Conservation (phyloP, 495 filamentous ascomycete genomes). For the Cryomyces antarcticus region DNA sequence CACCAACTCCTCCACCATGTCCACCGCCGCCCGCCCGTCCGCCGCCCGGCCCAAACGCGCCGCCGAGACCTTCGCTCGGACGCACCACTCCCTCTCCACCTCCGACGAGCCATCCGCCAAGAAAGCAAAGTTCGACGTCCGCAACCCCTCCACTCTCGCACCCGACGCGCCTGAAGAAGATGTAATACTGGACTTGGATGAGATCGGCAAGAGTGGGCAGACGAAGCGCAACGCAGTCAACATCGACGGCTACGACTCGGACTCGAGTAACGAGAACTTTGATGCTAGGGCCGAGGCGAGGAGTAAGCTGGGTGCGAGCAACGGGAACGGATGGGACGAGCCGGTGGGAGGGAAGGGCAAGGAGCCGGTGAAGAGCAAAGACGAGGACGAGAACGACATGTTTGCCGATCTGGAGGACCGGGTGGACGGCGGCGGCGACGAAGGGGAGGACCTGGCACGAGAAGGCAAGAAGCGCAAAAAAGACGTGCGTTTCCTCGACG, state of each 20-base stretch:
- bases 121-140: constrained; percentile 83
- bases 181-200: constrained; percentile 68
- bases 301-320: constrained; percentile 26
- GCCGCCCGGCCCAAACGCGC: constrained; percentile 64
- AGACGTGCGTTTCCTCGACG: constrained; percentile 53
- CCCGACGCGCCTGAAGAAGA: constrained; percentile 62
- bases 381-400: constrained; percentile 74
- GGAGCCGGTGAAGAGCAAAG: constrained; percentile 27
- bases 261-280: constrained; percentile 84
- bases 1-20: constrained; percentile 25
- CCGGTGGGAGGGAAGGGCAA: constrained; percentile 1
- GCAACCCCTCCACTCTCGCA: constrained; percentile 80
- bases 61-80: constrained; percentile 57
- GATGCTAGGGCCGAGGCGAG: constrained; percentile 43
- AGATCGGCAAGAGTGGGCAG: constrained; percentile 63
- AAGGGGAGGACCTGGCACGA: constrained; percentile 17
- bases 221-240: constrained; percentile 84
- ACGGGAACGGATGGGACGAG: constrained; percentile 5
- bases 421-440: constrained; percentile 22
- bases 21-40: constrained; percentile 32
- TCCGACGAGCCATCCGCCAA: constrained; percentile 32
- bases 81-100: constrained; percentile 31
- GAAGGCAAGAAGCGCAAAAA: constrained; percentile 47
- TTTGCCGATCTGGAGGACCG: constrained; percentile 61
- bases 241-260: constrained; percentile 88